Evolutionary conservation across 2,329 filamentous ascomycete species (phyloP).

Genomic region (Venturia pyrina): DNA sequence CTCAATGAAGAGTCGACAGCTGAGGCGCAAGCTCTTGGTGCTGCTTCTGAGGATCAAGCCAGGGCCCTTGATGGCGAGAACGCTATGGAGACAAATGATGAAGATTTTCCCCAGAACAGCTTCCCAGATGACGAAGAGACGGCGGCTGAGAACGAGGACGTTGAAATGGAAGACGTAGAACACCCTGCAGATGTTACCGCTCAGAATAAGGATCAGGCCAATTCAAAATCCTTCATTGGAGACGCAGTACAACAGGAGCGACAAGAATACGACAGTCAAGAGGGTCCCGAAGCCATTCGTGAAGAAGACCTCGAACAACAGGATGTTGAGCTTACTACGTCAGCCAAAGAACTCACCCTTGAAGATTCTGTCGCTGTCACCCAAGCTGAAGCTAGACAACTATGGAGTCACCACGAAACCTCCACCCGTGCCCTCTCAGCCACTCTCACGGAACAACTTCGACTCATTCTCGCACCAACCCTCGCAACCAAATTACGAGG

Average conservation of each 20-base stretch:
- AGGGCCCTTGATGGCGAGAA: conserved; percentile 69
- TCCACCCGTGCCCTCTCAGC: conserved; percentile 79
- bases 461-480: conserved; percentile 88
- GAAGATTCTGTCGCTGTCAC: conserved; percentile 29
- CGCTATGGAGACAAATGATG: conserved; percentile 10
- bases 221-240: conserved; percentile 30
- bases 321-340: conserved; percentile 56
- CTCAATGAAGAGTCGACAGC: conserved; percentile 69
- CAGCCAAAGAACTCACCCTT: conserved; percentile 33
- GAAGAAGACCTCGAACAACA: conserved; percentile 17
- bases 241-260: conserved; percentile 23
- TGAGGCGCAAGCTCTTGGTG: conserved; percentile 88
- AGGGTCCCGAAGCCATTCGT: background rate
- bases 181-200: conserved; percentile 21
- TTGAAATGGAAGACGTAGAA: conserved; percentile 15
- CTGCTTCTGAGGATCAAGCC: conserved; percentile 77
- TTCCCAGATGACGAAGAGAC: conserved; percentile 7
- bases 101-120: conserved; percentile 40
- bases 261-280: conserved; percentile 19
- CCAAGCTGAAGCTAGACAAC: conserved; percentile 51
- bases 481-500: conserved; percentile 93
- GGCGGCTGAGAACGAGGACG: background rate
- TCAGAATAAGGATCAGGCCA: conserved; percentile 37
- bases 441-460: conserved; percentile 84
- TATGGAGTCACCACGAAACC: conserved; percentile 79